Evolutionary conservation across 1,284 basidiomycete species (phyloP).

Genomic region (Ustanciosporium gigantosporum): DNA sequence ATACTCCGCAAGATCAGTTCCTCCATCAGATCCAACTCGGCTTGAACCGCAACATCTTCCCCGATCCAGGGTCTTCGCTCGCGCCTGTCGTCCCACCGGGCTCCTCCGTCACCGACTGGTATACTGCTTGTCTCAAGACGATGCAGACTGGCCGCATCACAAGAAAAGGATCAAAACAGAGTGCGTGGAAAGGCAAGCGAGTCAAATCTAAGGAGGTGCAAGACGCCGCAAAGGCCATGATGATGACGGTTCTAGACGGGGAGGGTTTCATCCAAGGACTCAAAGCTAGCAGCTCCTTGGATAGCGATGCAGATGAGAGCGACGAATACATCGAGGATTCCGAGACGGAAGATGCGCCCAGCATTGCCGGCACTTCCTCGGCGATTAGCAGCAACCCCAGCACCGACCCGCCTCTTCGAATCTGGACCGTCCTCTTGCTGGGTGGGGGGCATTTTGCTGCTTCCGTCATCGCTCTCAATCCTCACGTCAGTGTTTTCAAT

Average conservation of each 20-base stretch:
- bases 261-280: slow-evolving; percentile 38
- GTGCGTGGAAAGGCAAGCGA: slow-evolving; percentile 47
- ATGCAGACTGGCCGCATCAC: slow-evolving; percentile 53
- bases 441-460: slow-evolving; percentile 98
- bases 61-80: slow-evolving; percentile 60
- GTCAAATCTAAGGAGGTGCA: slow-evolving; percentile 50
- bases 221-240: slow-evolving; percentile 41
- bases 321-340: slow-evolving; percentile 9
- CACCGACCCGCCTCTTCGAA: slow-evolving; percentile 64
- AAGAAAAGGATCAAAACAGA: slow-evolving; percentile 31
- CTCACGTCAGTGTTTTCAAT: slow-evolving; percentile 42
- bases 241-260: slow-evolving; percentile 52
- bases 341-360: slow-evolving; percentile 14
- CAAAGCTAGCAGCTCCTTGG: slow-evolving; percentile 5
- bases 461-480: slow-evolving; percentile 71
- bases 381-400: slow-evolving; percentile 19
- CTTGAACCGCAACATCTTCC: slow-evolving; percentile 77
- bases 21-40: slow-evolving; percentile 80
- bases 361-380: slow-evolving; percentile 9
- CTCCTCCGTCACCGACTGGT: slow-evolving; percentile 14
- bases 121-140: slow-evolving; percentile 64
- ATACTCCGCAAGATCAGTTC: slow-evolving; percentile 14
- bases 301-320: slow-evolving; percentile 18
- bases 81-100: slow-evolving; percentile 11
- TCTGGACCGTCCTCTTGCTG: slow-evolving; percentile 92